phyloP scores from a whole-genome alignment of 176 grass and related monocot genomes.

The Hsuehochloa calcarea region DNA sequence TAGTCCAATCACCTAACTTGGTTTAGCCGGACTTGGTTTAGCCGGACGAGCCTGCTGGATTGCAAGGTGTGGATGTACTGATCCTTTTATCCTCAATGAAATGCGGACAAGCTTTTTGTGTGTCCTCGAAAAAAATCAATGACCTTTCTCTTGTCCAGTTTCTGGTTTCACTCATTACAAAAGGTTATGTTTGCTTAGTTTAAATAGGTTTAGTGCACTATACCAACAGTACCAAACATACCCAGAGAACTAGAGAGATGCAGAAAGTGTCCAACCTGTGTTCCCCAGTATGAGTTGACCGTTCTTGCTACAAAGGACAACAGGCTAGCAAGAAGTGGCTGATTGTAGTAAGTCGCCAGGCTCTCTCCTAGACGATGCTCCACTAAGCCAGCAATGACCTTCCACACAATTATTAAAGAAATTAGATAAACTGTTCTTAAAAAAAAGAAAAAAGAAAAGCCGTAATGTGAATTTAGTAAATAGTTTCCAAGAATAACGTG shows the following conservation, averaged over 20 bases:
- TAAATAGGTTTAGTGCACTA: constrained; percentile 13
- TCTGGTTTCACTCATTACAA: background rate
- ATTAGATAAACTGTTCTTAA: background rate
- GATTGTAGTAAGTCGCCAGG: constrained; percentile 71
- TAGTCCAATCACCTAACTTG: background rate
- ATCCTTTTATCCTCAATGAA: background rate
- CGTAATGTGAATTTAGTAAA: background rate
- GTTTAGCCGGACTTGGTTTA: background rate
- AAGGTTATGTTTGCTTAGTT: constrained; percentile 2
- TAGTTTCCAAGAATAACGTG: background rate
- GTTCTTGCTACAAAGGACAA: constrained; percentile 86
- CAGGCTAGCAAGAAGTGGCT: constrained; percentile 71
- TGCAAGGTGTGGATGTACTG: background rate
- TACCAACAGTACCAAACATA: background rate
- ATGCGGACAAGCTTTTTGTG: background rate
- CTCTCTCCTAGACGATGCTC: constrained; percentile 85
- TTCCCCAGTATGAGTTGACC: constrained; percentile 95
- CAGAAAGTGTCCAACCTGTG: constrained; percentile 63
- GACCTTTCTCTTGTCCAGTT: background rate
- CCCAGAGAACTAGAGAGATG: constrained; percentile 11
- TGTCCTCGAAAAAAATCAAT: background rate
- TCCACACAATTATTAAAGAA: constrained; percentile 30
- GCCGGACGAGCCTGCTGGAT: background rate
- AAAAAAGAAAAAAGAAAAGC: background rate
- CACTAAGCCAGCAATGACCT: constrained; percentile 93